Base-by-base conservation (phyloP, 1,284 basidiomycete genomes). In the Leccinum pachyderme region DNA sequence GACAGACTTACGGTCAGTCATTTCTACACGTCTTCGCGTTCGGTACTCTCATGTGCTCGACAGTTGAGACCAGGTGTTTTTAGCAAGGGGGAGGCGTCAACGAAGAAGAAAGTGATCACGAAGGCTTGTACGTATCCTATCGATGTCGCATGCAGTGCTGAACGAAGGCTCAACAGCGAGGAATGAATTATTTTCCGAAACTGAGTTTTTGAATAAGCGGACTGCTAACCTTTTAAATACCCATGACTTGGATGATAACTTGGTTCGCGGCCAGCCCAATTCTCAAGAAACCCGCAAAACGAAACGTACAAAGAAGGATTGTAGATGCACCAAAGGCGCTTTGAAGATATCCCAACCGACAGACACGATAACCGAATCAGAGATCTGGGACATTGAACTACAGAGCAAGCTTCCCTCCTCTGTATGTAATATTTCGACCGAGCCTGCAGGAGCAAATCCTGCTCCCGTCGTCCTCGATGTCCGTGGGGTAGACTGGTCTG, bases 301-400 rank as follows among this genome's bases (percentile, higher is more conserved):
- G 28, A 61, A 55, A 6, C 27, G 33, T 46, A 47, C 53, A 28
- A 57, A 41, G 28, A 47, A 51, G 9, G 18, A 41, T 35, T 39
- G 44, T 27, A 54, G 52, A 47, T 15, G 29, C 28, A 18, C 41
- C 12, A 43, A 55, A 56, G 31, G 29, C 13, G n/a, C 51, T 1
- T 15, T 41, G 15, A 51, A 49, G 12, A n/a, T 27, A 39, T 18
- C 49, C 18, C 45, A 50, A 28, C 5, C 47, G 43, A 32, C 31
- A 24, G 24, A 32, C 24, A 43, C 37, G 4, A 24, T 12, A 22
- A 63, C 66, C 8, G 72, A 69, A 54, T 89, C 87, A 13, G 73
- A 81, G 24, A 62, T 82, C 24, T 89, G 87, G 88, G 83, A 84
- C 60, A 87, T 89, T 41, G 87, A 89, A 68, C 61, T 70, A 12